Base-by-base conservation (phyloP, 805 yeast genomes). In the Blastobotrys americana region DNA sequence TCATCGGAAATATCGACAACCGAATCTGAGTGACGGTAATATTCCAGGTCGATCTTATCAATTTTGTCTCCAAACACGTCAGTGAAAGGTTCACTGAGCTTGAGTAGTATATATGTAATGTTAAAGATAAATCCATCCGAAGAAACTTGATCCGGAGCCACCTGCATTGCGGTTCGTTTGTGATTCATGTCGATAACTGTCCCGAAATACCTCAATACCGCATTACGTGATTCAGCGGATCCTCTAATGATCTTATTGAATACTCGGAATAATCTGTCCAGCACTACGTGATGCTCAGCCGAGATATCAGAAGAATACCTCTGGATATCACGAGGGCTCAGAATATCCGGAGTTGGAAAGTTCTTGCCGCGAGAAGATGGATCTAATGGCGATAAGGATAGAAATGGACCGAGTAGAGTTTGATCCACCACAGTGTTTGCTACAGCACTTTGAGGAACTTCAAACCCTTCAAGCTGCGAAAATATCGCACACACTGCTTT, bases 101-200 rank as follows among this genome's bases (percentile, higher is more conserved):
- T 77, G 47, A 83, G 72, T 48, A 88, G 65, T 1, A 89, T 68
- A 48, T 78, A 59, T 0, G 88, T 70, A 15, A 87, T 71, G 63
- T 90, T 90, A 43, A 80, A 69, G 84, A 88, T 83, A 49, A 93
- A 74, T 1, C 87, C 87, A 66, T 90, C 87, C 5, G 85, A 71
- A 1, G 95, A 80, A 41, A 84, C 67, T 45, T 77, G 74, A 13
- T 70, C 68, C 9, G 77, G 74, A 54, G 82, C 80, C 2, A 89
- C 82, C 60, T 85, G 95, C 27, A 50, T 41, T 2, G 57, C 55
- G 3, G 53, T 54, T 65, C 97, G 78, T 53, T 86, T 73, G 63
- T 88, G 97, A 59, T 89, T 88, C 41, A 76, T 72, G 55, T 90
- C 85, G n/a, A 86, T 74, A 34, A 87, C 71, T 21, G 72, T 73